These are phyloP conservation scores for Suhomyces sp. DNA, from an alignment of 805 yeast genomes.

Conservation along the genomic window DNA sequence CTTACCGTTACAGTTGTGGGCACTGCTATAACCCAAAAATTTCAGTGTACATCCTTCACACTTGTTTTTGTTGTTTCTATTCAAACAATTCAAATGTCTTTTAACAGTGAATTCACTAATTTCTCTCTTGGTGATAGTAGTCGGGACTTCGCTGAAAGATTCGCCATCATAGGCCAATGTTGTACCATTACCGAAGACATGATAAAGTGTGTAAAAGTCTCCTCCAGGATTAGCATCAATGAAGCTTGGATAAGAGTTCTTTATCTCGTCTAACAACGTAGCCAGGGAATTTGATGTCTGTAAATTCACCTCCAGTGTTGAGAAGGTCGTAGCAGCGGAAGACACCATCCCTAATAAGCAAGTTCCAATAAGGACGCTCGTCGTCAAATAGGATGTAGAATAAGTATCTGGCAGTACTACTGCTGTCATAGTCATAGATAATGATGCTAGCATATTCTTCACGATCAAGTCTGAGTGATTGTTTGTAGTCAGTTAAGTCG, in stretches of 20 bases:
- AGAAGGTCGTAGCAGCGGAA: neutral
- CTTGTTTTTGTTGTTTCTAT: neutral
- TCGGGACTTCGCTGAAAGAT: no score
- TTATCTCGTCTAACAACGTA: neutral
- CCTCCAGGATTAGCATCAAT: neutral
- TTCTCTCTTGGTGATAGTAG: neutral
- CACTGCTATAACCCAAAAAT: neutral
- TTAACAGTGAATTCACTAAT: neutral
- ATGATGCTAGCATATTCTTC: conserved; percentile 2
- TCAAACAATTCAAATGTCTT: neutral
- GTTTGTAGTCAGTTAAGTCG: neutral
- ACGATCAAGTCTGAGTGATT: conserved; percentile 1
- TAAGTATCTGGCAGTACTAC: neutral
- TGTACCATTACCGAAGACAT: neutral
- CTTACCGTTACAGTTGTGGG: neutral
- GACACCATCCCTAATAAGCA: neutral
- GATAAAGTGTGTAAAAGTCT: neutral
- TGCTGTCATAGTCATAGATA: conserved; percentile 1
- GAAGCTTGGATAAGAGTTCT: neutral
- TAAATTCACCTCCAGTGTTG: neutral
- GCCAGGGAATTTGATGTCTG: neutral
- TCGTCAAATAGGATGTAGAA: neutral
- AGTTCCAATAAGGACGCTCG: neutral
- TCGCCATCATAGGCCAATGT: neutral
- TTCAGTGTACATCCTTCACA: neutral